A percentile compares a stretch with the other conserved stretches of the same genome.
Conservation (phyloP, 163 green algal genomes). For the Scenedesmus sp. region DNA sequence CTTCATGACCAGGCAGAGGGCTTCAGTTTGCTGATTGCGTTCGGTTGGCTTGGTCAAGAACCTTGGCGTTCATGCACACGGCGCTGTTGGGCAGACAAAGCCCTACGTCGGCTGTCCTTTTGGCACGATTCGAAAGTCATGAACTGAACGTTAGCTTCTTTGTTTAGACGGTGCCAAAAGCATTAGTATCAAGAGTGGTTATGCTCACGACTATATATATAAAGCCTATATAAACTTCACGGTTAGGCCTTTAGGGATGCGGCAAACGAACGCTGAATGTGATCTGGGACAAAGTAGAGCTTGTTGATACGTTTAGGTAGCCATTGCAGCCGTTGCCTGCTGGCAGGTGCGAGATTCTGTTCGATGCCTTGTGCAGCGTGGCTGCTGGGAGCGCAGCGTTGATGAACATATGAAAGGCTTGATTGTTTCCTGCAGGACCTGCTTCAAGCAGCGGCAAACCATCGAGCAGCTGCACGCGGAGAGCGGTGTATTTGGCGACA, state of each 20-base stretch:
- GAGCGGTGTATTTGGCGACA: background rate
- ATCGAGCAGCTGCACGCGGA: background rate
- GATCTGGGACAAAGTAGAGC: background rate
- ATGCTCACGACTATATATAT: background rate
- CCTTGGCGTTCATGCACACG: too few relatives aligned
- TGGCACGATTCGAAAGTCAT: too few relatives aligned
- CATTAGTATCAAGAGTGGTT: background rate
- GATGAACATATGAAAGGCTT: too few relatives aligned
- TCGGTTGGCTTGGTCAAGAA: too few relatives aligned
- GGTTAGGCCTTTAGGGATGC: background rate
- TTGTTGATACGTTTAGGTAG: background rate
- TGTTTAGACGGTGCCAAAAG: too few relatives aligned
- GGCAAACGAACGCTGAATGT: background rate
- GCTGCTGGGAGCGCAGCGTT: background rate
- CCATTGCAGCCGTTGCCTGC: background rate
- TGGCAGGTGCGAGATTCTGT: background rate
- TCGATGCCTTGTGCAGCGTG: background rate
- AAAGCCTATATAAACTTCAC: background rate
- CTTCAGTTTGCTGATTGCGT: too few relatives aligned
- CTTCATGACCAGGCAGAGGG: background rate
- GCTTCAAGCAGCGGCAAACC: background rate
- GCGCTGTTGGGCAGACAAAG: too few relatives aligned
- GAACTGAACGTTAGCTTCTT: too few relatives aligned
- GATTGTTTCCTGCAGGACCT: background rate
- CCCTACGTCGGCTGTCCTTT: too few relatives aligned